Evolutionary conservation across 768 basidiomycete species (phyloP).

Genomic region (Sarcomyxa edulis): DNA sequence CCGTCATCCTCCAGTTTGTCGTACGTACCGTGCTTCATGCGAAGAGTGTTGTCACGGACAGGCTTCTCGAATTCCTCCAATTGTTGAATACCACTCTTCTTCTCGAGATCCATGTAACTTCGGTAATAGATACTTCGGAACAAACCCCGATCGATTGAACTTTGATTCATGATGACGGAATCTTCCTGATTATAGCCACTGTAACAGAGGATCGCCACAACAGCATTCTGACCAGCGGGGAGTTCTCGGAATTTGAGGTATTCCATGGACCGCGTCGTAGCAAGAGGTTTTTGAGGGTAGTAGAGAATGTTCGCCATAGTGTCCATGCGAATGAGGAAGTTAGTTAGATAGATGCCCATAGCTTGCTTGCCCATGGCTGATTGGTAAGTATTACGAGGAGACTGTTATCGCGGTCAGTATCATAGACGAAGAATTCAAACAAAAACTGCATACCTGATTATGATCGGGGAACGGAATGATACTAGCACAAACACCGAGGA

Average conservation of each 20-base stretch:
- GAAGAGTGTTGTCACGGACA: slow-evolving; percentile 83
- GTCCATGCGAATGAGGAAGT: slow-evolving; percentile 98
- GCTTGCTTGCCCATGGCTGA: slow-evolving; percentile 99
- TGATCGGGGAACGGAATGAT: slow-evolving; percentile 99
- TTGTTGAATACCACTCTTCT: slow-evolving; percentile 88
- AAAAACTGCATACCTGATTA: slow-evolving; percentile 70
- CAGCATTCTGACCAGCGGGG: slow-evolving; percentile 98
- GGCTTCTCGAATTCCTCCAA: slow-evolving; percentile 98
- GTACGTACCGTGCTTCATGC: slow-evolving; percentile 98
- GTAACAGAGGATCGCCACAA: slow-evolving; percentile 97
- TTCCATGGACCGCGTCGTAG: slow-evolving; percentile 98
- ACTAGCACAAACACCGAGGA: slow-evolving; percentile 95
- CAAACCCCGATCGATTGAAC: slow-evolving; percentile 94
- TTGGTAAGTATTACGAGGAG: slow-evolving; percentile 99
- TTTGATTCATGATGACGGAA: slow-evolving; percentile 99
- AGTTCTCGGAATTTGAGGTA: slow-evolving; percentile 98
- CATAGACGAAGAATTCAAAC: neutral
- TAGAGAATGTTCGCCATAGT: slow-evolving; percentile 99
- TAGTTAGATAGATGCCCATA: slow-evolving; percentile 98
- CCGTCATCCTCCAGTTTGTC: slow-evolving; percentile 98
- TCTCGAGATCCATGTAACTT: slow-evolving; percentile 97
- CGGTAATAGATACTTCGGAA: slow-evolving; percentile 99
- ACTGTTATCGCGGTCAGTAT: slow-evolving; percentile 41
- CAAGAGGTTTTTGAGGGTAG: slow-evolving; percentile 98
- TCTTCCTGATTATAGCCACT: slow-evolving; percentile 99